A percentile compares a stretch with the other conserved stretches of the same genome.
Evolutionary conservation across 2,329 filamentous ascomycete genomes (phyloP).

Genomic region (Aspergillus persii): DNA sequence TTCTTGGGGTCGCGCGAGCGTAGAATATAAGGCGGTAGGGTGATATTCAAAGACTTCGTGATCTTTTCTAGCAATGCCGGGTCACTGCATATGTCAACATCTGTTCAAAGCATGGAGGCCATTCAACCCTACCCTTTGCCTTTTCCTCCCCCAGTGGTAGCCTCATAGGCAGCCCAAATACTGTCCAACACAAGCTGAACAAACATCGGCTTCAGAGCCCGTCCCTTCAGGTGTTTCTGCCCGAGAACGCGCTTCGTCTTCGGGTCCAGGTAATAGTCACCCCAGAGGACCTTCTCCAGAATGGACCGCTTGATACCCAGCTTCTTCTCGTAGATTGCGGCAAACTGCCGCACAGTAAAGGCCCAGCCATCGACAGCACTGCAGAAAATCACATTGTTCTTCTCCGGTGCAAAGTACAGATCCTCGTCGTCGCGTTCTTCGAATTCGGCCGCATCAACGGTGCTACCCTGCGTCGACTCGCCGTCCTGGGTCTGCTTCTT

Average conservation of each 20-base stretch:
- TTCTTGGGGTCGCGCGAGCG: constrained; percentile 80
- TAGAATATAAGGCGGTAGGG: constrained; percentile 76
- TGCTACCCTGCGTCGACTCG: constrained; percentile 49
- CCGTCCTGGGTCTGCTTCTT: constrained; percentile 40
- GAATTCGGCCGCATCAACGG: constrained; percentile 59
- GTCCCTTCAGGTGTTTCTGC: constrained; percentile 87
- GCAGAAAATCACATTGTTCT: constrained; percentile 98
- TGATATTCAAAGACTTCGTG: constrained; percentile 83
- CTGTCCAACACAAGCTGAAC: constrained; percentile 94
- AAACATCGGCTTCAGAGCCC: constrained; percentile 92
- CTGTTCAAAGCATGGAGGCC: constrained; percentile 1
- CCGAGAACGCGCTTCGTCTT: constrained; percentile 93
- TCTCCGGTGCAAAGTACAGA: constrained; percentile 96
- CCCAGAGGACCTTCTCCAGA: constrained; percentile 94
- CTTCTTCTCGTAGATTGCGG: constrained; percentile 91
- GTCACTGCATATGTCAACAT: constrained; percentile 58
- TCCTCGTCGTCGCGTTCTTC: constrained; percentile 94
- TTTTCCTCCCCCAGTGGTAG: constrained; percentile 76
- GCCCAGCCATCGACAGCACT: constrained; percentile 99
- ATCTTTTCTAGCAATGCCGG: constrained; percentile 84
- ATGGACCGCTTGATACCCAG: constrained; percentile 85
- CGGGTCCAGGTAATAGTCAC: constrained; percentile 92
- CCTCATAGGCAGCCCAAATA: constrained; percentile 93
- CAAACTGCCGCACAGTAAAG: constrained; percentile 93
- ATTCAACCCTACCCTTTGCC: constrained; percentile 68